Percentiles rank a stretch among this genome's conserved stretches.
phyloP scores from a whole-genome alignment of 495 filamentous ascomycete genomes.

The Rusavskia elegans region DNA sequence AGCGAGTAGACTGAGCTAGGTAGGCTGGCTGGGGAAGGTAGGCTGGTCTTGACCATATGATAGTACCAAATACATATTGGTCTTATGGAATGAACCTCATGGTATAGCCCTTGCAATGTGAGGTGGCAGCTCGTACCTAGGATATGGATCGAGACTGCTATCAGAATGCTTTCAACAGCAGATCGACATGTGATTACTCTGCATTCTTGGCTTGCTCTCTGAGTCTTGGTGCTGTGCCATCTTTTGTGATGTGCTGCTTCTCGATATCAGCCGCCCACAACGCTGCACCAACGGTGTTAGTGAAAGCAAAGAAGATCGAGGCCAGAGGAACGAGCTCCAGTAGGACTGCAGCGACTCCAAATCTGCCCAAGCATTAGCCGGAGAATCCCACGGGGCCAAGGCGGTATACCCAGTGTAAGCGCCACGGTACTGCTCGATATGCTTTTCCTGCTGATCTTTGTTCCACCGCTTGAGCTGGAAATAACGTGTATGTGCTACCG shows the following conservation, averaged over 20 bases:
- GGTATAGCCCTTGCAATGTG: background rate
- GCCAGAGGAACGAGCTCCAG: slow-evolving; percentile 74
- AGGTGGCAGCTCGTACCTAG: background rate
- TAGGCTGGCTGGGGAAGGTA: too few relatives aligned
- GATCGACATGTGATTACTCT: slow-evolving; percentile 19
- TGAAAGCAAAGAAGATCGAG: slow-evolving; percentile 77
- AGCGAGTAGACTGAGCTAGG: too few relatives aligned
- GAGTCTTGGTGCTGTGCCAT: slow-evolving; percentile 33
- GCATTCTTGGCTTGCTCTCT: slow-evolving; percentile 38
- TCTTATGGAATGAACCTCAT: background rate
- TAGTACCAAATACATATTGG: background rate
- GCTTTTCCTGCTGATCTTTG: slow-evolving; percentile 41
- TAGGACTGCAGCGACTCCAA: slow-evolving; percentile 58
- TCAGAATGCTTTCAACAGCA: background rate
- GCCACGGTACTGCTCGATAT: slow-evolving; percentile 43
- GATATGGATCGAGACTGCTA: background rate
- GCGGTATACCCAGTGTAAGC: slow-evolving; percentile 62
- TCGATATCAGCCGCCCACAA: slow-evolving; percentile 92
- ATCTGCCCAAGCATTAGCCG: slow-evolving; percentile 33
- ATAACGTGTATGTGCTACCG: slow-evolving; percentile 43
- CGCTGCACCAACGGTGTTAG: slow-evolving; percentile 81
- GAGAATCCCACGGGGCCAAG: slow-evolving; percentile 4
- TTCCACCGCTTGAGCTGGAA: slow-evolving; percentile 81
- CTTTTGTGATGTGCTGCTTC: slow-evolving; percentile 22
- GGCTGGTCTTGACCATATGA: too few relatives aligned